Evolutionary conservation across 1,139 yeast genomes (phyloP).

Genomic region (Hyphopichia burtonii): DNA sequence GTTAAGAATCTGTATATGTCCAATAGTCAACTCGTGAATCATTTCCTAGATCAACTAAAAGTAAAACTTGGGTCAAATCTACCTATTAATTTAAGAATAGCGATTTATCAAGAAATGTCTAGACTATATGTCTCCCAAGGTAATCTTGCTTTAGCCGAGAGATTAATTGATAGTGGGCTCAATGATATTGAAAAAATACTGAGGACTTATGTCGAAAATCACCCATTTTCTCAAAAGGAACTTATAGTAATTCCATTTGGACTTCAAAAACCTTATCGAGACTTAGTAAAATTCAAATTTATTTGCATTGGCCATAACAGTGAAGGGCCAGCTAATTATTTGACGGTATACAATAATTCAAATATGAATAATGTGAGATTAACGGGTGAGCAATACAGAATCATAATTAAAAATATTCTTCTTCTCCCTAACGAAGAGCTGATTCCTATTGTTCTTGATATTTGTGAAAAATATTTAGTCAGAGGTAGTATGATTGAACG

Average conservation of each 20-base stretch:
- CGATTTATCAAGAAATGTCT: conserved; percentile 29
- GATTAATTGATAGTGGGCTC: conserved; percentile 24
- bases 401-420: conserved; percentile 12
- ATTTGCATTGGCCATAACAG: conserved; percentile 8
- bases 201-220: conserved; percentile 12
- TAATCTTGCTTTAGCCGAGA: conserved; percentile 19
- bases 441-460: conserved; percentile 17
- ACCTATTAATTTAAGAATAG: conserved; percentile 23
- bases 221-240: conserved; percentile 13
- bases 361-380: conserved; percentile 12
- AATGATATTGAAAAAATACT: conserved; percentile 20
- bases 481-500: conserved; percentile 32
- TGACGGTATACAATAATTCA: conserved; percentile 9
- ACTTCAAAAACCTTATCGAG: conserved; percentile 18
- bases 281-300: conserved; percentile 17
- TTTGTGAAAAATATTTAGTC: conserved; percentile 31
- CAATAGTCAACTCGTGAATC: conserved; percentile 24
- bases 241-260: conserved; percentile 18
- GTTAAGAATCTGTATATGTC: conserved; percentile 10
- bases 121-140: conserved; percentile 24
- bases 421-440: background rate
- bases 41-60: conserved; percentile 29
- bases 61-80: conserved; percentile 19
- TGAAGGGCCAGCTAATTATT: conserved; percentile 10
- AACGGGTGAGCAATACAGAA: conserved; percentile 19